Conservation (phyloP, 805 yeast species). For the Candida odintsovae region DNA sequence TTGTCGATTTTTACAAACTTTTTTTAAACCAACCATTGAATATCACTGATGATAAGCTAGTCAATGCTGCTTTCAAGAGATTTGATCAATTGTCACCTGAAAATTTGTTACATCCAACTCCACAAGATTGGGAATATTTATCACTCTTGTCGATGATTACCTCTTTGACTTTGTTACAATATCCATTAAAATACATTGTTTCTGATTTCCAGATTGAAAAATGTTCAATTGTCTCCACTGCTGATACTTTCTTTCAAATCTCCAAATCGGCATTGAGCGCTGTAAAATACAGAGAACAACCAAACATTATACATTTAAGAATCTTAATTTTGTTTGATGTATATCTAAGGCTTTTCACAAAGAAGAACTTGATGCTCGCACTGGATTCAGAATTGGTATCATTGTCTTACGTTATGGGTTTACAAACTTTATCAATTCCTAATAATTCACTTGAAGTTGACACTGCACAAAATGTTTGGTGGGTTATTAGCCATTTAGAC, state of each 20-base stretch:
- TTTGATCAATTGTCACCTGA: neutral
- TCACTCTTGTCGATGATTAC: conserved; percentile 14
- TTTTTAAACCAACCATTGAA: conserved; percentile 13
- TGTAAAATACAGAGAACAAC: conserved; percentile 16
- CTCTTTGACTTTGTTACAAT: conserved; percentile 13
- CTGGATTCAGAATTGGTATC: conserved; percentile 19
- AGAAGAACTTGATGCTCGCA: conserved; percentile 11
- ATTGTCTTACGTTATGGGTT: conserved; percentile 16
- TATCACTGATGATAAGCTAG: conserved; percentile 9
- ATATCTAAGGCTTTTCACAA: conserved; percentile 13
- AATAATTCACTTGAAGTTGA: conserved; percentile 16
- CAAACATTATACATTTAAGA: conserved; percentile 14
- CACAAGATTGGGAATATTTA: conserved; percentile 14
- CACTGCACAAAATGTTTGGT: conserved; percentile 15
- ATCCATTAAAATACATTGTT: conserved; percentile 6
- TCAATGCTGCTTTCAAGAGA: conserved; percentile 1
- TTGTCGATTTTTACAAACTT: conserved; percentile 8
- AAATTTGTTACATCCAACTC: neutral
- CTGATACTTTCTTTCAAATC: conserved; percentile 11
- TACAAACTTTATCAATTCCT: conserved; percentile 16
- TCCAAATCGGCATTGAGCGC: conserved; percentile 14
- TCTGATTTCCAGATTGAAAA: conserved; percentile 6
- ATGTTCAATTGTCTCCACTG: conserved; percentile 4
- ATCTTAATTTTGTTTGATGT: conserved; percentile 14
- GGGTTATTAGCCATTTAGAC: conserved; percentile 19